Evolutionary conservation across 225 moss, liverwort and hornwort species (phyloP).

Genomic region (Lunularia cruciata): DNA sequence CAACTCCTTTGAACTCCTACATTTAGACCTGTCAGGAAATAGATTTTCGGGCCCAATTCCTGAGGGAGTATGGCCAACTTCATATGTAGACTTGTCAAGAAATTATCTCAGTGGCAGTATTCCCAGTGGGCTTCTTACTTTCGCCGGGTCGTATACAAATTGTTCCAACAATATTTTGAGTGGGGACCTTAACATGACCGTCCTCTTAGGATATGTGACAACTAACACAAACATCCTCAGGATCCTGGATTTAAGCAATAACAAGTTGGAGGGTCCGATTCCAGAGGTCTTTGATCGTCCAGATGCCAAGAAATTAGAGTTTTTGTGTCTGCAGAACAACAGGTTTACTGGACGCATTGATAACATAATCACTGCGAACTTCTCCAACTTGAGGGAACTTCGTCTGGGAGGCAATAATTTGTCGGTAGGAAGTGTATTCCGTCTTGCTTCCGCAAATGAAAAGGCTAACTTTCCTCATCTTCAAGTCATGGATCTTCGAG

Average conservation of each 20-base stretch:
- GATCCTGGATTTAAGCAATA: background rate
- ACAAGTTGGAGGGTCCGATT: background rate
- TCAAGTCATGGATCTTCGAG: background rate
- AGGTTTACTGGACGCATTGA: background rate
- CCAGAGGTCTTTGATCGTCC: background rate
- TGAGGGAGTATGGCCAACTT: background rate
- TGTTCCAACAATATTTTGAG: background rate
- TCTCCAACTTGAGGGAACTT: background rate
- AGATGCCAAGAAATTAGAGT: background rate
- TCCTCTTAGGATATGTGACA: background rate
- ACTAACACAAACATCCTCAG: too few relatives aligned
- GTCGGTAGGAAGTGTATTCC: background rate
- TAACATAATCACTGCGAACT: background rate
- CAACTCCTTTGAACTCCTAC: too few relatives aligned
- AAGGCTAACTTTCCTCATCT: background rate
- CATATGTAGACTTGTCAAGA: background rate
- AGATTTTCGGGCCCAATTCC: background rate
- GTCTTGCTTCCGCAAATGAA: background rate
- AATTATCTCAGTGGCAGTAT: background rate
- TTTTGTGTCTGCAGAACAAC: background rate
- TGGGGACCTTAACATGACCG: too few relatives aligned
- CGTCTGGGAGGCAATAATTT: constrained; percentile 2
- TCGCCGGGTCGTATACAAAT: background rate
- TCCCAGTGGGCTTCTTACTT: background rate
- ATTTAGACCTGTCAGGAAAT: background rate